Evolutionary conservation across 257 asterid species (phyloP).

Genomic region (Echites panduratus): DNA sequence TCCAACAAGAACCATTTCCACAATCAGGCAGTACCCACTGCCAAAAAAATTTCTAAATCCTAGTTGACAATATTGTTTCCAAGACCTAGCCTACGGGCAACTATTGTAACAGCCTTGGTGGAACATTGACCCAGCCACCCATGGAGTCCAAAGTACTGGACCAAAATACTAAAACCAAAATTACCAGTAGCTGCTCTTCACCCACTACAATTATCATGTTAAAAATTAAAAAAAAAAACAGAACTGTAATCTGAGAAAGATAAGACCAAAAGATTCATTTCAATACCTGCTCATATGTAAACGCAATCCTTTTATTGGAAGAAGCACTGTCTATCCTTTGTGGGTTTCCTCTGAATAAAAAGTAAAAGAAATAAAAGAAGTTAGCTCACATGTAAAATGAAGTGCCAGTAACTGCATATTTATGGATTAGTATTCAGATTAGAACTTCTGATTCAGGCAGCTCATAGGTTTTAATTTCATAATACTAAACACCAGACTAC

Average conservation of each 20-base stretch:
- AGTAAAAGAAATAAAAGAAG: constrained; percentile 7
- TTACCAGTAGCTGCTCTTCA: background rate
- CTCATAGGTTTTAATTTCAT: background rate
- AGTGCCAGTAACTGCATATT: constrained; percentile 2
- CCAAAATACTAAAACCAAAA: background rate
- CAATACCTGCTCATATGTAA: constrained; percentile 89
- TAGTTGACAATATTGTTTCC: background rate
- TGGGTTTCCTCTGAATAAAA: constrained; percentile 75
- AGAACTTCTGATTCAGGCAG: background rate
- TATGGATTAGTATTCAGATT: background rate
- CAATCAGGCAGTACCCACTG: background rate
- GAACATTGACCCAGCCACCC: background rate
- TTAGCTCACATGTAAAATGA: constrained; percentile 4
- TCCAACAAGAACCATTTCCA: background rate
- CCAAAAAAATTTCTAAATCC: background rate
- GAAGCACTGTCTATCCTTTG: constrained; percentile 85
- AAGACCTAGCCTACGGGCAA: background rate
- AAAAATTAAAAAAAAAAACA: background rate
- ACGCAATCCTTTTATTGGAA: constrained; percentile 70
- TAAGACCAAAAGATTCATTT: constrained; percentile 14
- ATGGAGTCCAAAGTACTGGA: background rate
- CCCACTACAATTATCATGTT: background rate
- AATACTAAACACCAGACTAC: background rate
- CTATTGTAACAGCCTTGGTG: background rate
- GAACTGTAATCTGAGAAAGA: constrained; percentile 1